Evolutionary conservation across 768 basidiomycete genomes (phyloP).

Genomic region (Rhodotorula sphaerocarpa): DNA sequence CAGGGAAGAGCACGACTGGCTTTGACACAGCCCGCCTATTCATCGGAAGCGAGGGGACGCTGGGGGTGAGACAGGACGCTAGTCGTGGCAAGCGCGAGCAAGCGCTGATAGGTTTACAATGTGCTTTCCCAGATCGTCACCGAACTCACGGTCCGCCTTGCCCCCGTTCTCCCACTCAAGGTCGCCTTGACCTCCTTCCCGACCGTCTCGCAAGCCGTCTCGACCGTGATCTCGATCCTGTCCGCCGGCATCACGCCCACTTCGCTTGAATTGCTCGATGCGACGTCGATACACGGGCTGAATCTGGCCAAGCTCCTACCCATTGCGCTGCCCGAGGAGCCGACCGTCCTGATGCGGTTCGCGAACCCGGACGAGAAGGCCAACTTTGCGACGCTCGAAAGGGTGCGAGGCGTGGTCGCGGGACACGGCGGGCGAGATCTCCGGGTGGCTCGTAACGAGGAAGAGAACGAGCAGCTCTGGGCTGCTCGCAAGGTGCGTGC

Average conservation of each 20-base stretch:
- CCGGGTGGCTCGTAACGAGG: constrained; percentile 66
- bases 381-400: constrained; percentile 52
- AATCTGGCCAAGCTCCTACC: constrained; percentile 48
- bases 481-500: constrained; percentile 46
- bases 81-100: too few species aligned
- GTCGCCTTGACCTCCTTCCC: constrained; percentile 86
- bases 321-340: constrained; percentile 21
- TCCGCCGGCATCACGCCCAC: constrained; percentile 63
- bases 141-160: constrained; percentile 74
- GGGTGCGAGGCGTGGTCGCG: constrained; percentile 58
- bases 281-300: constrained; percentile 61
- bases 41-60: constrained; percentile 62
- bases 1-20: constrained; percentile 72
- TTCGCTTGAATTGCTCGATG: constrained; percentile 81
- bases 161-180: constrained; percentile 69
- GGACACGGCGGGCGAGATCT: constrained; percentile 63
- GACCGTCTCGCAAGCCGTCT: constrained; percentile 64
- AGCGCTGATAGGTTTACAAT: neutral
- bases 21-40: constrained; percentile 81
- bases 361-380: constrained; percentile 63
- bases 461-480: constrained; percentile 74
- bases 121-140: constrained; percentile 51
- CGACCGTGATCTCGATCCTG: constrained; percentile 72
- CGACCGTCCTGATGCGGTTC: constrained; percentile 80
- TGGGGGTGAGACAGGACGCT: constrained; percentile 1